These are phyloP conservation scores for Fusarium verticillioides DNA, from an alignment of 2,329 filamentous ascomycete genomes.

Conservation along the genomic window DNA sequence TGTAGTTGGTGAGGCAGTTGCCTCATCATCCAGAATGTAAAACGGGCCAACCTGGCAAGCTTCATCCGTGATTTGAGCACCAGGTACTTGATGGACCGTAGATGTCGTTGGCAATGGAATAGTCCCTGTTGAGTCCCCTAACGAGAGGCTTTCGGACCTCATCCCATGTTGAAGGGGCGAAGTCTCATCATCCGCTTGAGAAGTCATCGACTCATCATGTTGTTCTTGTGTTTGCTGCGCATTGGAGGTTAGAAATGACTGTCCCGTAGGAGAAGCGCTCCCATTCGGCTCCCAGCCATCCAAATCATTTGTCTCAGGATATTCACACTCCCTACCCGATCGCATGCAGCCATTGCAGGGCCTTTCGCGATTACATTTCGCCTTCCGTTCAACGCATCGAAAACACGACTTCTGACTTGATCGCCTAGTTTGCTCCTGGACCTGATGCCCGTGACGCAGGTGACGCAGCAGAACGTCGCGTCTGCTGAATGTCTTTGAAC, in stretches of 20 bases:
- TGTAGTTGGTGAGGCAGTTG: not conserved
- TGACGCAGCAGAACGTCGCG: conserved; percentile 1
- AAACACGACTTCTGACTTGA: conserved; percentile 3
- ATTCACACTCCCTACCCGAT: not conserved
- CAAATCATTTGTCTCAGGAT: not conserved
- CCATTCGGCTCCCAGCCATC: not conserved
- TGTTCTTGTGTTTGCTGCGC: not conserved
- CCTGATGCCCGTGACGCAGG: not conserved
- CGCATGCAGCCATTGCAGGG: not conserved
- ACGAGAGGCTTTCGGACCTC: fast-evolving
- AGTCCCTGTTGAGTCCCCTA: fast-evolving
- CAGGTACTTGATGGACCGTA: too few relatives aligned
- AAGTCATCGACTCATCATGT: not conserved
- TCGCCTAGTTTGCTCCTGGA: not conserved
- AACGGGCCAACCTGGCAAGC: not conserved
- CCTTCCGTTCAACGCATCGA: not conserved
- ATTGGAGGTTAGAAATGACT: not conserved
- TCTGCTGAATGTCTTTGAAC: not conserved
- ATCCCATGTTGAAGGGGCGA: not conserved
- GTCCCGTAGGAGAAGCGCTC: fast-evolving
- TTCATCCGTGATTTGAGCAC: not conserved
- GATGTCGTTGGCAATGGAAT: fast-evolving
- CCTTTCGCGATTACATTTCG: not conserved
- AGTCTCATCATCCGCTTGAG: not conserved
- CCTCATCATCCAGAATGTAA: not conserved